A percentile compares a stretch with the other conserved stretches of the same genome.
Conservation (phyloP, 495 filamentous ascomycete genomes). For the Wilcoxina mikolae region DNA sequence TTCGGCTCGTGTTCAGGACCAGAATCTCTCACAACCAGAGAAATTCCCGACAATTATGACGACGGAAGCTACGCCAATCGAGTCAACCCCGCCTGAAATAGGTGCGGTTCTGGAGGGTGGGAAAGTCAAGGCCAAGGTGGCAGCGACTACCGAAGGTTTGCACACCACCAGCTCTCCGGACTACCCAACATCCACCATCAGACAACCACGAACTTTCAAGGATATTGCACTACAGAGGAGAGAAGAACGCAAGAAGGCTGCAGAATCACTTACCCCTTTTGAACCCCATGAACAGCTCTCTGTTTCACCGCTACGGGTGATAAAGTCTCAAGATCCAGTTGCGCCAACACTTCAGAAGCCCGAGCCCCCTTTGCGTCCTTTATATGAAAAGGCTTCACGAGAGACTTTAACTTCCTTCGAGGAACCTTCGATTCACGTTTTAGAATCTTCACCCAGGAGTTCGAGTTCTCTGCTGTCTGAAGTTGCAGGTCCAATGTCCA, state of each 20-base stretch:
- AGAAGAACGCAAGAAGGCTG: slow-evolving; percentile 8
- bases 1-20: neutral
- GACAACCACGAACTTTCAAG: slow-evolving; percentile 11
- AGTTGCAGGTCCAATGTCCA: neutral
- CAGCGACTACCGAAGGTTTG: neutral
- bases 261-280: slow-evolving; percentile 4
- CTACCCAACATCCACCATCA: neutral
- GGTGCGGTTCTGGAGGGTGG: neutral
- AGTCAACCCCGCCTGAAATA: neutral
- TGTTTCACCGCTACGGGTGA: neutral
- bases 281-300: neutral
- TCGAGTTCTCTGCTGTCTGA: neutral
- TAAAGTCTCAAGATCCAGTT: neutral
- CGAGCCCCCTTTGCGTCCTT: neutral
- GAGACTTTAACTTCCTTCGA: slow-evolving; percentile 15
- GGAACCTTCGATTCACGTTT: neutral
- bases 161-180: neutral
- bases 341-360: neutral
- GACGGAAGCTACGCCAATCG: neutral
- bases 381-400: slow-evolving; percentile 8
- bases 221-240: slow-evolving; percentile 7
- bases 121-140: neutral
- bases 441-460: neutral
- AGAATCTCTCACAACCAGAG: too few relatives aligned
- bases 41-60: neutral